A percentile compares a stretch with the other conserved stretches of the same genome.
Evolutionary conservation across 2,329 filamentous ascomycete species (phyloP).

Genomic region (Stylonectria norvegica): DNA sequence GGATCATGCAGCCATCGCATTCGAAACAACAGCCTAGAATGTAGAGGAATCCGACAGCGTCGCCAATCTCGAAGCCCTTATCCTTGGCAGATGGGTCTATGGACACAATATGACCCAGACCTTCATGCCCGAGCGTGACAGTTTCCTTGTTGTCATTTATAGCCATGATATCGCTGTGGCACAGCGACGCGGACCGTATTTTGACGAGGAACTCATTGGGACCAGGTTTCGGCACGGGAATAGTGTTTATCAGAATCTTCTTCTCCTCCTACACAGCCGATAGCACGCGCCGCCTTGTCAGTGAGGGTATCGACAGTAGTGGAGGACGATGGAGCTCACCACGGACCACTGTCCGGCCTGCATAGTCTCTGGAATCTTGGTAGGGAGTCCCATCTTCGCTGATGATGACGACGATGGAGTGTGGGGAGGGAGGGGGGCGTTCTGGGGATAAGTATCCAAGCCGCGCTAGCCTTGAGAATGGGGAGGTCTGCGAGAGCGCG

Average conservation of each 20-base stretch:
- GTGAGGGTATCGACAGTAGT: background rate
- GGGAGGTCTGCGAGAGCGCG: no score
- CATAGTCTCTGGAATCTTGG: slow-evolving; percentile 6
- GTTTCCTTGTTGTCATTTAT: slow-evolving; percentile 14
- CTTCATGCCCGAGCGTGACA: slow-evolving; percentile 42
- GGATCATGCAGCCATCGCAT: slow-evolving; percentile 44
- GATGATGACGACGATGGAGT: no score
- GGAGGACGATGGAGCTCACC: background rate
- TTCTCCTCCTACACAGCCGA: slow-evolving; percentile 13
- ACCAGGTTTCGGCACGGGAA: slow-evolving; percentile 41
- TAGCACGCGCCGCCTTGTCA: background rate
- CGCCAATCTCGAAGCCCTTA: slow-evolving; percentile 41
- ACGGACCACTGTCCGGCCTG: slow-evolving; percentile 16
- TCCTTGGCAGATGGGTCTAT: slow-evolving; percentile 33
- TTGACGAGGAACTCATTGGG: slow-evolving; percentile 40
- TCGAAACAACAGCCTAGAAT: slow-evolving; percentile 44
- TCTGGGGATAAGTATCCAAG: no score
- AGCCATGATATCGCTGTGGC: slow-evolving; percentile 30
- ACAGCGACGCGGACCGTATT: slow-evolving; percentile 34
- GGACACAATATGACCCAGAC: slow-evolving; percentile 40
- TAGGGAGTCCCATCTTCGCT: slow-evolving; percentile 3
- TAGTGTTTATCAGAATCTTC: slow-evolving; percentile 36
- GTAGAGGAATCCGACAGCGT: slow-evolving; percentile 44
- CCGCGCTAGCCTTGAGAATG: no score
- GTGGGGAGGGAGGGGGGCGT: no score